Evolutionary conservation across 805 yeast genomes (phyloP).

Genomic region (Metschnikowia peoriensis): DNA sequence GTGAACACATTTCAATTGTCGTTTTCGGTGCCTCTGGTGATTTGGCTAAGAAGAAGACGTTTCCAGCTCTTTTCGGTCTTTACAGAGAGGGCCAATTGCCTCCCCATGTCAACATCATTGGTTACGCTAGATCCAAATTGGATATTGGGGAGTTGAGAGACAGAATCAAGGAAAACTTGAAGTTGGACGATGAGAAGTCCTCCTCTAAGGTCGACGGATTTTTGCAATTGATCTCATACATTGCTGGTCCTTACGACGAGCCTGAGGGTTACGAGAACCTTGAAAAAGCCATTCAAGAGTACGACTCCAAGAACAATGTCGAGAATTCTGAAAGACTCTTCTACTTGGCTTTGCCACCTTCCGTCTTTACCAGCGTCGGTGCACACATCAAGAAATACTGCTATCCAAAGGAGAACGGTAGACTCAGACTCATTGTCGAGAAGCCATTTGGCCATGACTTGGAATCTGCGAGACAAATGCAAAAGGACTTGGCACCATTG

Average conservation of each 20-base stretch:
- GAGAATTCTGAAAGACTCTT: conserved; percentile 71
- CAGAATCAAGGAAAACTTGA: conserved; percentile 64
- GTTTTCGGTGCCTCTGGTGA: conserved; percentile 97
- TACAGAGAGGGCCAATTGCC: conserved; percentile 68
- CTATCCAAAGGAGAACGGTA: conserved; percentile 55
- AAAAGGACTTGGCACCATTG: conserved; percentile 73
- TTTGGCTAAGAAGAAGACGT: conserved; percentile 91
- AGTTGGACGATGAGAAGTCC: conserved; percentile 44
- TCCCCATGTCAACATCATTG: conserved; percentile 67
- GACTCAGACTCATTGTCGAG: conserved; percentile 81
- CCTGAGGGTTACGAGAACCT: conserved; percentile 70
- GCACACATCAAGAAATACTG: conserved; percentile 63
- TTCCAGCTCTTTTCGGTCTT: conserved; percentile 80
- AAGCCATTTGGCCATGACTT: conserved; percentile 97
- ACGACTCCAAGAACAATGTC: conserved; percentile 51
- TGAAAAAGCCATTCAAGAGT: conserved; percentile 50
- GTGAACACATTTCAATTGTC: conserved; percentile 65
- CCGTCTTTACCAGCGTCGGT: conserved; percentile 81
- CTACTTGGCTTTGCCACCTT: conserved; percentile 94
- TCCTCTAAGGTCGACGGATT: conserved; percentile 56
- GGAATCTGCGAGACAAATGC: conserved; percentile 72
- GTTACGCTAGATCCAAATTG: conserved; percentile 87
- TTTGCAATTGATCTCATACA: conserved; percentile 62
- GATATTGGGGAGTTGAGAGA: conserved; percentile 62
- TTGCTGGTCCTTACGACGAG: conserved; percentile 76